A percentile compares a stretch with the other conserved stretches of the same genome.
Conservation (phyloP, 1,284 basidiomycete species). For the Leccinum colubrinum region DNA sequence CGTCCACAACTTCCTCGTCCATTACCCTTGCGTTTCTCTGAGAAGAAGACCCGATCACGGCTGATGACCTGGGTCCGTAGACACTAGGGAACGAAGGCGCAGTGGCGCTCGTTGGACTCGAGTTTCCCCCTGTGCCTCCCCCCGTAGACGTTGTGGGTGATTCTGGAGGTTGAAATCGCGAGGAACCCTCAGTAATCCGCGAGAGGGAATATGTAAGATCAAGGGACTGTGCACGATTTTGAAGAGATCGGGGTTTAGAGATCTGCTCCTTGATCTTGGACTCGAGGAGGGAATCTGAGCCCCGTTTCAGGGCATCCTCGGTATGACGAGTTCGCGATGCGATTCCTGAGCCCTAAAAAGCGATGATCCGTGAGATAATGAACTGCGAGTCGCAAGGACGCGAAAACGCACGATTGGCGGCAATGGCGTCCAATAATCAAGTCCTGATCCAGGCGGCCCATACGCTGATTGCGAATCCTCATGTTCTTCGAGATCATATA, state of each 20-base stretch:
- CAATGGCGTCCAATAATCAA: slow-evolving; percentile 75
- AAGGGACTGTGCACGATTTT: slow-evolving; percentile 79
- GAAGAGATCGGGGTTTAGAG: slow-evolving; percentile 70
- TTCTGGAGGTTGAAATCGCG: slow-evolving; percentile 61
- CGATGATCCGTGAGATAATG: slow-evolving; percentile 18
- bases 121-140: slow-evolving; percentile 63
- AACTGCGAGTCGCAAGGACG: slow-evolving; percentile 14
- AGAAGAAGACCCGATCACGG: slow-evolving; percentile 45
- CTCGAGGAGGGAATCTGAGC: slow-evolving; percentile 86
- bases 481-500: slow-evolving; percentile 72
- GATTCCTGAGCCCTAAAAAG: slow-evolving; percentile 58
- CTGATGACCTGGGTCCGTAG: slow-evolving; percentile 59
- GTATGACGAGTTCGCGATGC: slow-evolving; percentile 61
- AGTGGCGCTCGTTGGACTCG: slow-evolving; percentile 70
- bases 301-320: slow-evolving; percentile 78
- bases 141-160: slow-evolving; percentile 75
- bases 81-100: slow-evolving; percentile 82
- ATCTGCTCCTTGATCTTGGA: slow-evolving; percentile 80
- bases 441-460: slow-evolving; percentile 40
- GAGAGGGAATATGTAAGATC: slow-evolving; percentile 77
- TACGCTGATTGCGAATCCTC: slow-evolving; percentile 61
- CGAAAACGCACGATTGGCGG: slow-evolving; percentile 63
- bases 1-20: slow-evolving; percentile 64
- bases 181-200: slow-evolving; percentile 68
- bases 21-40: slow-evolving; percentile 48